A percentile compares a stretch with the other conserved stretches of the same genome.
phyloP scores from a whole-genome alignment of 352 stramenopile genomes.

The Globisporangium iwayamae region DNA sequence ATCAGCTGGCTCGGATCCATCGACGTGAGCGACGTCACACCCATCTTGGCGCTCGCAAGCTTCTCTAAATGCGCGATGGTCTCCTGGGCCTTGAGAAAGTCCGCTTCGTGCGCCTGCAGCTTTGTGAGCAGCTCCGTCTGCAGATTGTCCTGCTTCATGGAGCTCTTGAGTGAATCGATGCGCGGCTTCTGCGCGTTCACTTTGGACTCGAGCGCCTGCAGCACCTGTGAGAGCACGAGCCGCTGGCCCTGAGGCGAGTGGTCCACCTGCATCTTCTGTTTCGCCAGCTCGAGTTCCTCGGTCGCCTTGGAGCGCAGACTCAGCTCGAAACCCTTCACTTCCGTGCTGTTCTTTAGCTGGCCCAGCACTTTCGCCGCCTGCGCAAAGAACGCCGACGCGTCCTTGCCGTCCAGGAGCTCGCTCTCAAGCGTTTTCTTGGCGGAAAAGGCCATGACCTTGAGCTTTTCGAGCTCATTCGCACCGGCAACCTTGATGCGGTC shows the following conservation, averaged over 20 bases:
- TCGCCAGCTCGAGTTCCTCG: conserved; percentile 34
- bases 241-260: conserved; percentile 27
- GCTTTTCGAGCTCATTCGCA: conserved; percentile 47
- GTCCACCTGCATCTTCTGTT: conserved; percentile 27
- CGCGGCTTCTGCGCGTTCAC: conserved; percentile 39
- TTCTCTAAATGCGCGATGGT: conserved; percentile 51
- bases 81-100: conserved; percentile 58
- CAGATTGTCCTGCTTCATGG: conserved; percentile 36
- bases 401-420: conserved; percentile 61
- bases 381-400: conserved; percentile 58
- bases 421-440: conserved; percentile 61
- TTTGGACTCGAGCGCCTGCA: conserved; percentile 54
- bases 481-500: conserved; percentile 45
- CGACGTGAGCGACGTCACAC: conserved; percentile 49
- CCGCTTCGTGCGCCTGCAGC: conserved; percentile 54
- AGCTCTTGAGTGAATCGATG: conserved; percentile 35
- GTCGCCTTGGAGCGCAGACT: conserved; percentile 43
- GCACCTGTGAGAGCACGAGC: conserved; percentile 60
- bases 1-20: conserved; percentile 56
- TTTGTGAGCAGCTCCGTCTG: conserved; percentile 42
- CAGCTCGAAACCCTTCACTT: conserved; percentile 49
- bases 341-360: conserved; percentile 55
- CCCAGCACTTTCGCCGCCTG: conserved; percentile 55
- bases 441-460: conserved; percentile 43
- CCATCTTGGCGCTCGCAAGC: conserved; percentile 54